A percentile compares a stretch with the other conserved stretches of the same genome.
phyloP scores from a whole-genome alignment of 148 eudicot genomes.

The Rhododendron henanense region DNA sequence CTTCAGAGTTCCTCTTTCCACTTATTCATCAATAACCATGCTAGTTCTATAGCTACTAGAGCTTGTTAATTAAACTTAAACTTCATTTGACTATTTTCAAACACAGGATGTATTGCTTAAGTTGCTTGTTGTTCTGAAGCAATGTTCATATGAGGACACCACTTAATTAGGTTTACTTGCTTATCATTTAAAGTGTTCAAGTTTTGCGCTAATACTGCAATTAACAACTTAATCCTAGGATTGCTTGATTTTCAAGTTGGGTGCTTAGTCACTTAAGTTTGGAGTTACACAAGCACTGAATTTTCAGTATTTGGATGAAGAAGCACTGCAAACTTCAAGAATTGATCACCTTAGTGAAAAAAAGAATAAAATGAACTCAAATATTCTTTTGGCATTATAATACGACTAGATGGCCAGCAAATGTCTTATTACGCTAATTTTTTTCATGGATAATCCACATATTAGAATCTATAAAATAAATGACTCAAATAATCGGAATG shows the following conservation, averaged over 20 bases:
- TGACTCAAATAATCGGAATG: not conserved
- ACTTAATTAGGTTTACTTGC: not conserved
- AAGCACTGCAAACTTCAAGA: not conserved
- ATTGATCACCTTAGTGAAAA: not conserved
- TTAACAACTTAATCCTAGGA: not conserved
- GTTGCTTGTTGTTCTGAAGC: not conserved
- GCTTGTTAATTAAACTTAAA: slow-evolving; percentile 11
- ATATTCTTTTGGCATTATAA: not conserved
- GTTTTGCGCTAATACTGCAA: not conserved
- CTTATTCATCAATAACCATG: not conserved
- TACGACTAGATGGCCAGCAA: not conserved
- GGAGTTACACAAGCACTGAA: not conserved
- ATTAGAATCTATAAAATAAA: not conserved
- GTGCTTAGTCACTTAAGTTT: not conserved
- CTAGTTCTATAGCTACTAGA: not conserved
- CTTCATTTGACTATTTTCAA: not conserved
- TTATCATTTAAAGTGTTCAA: not conserved
- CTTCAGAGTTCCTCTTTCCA: slow-evolving; percentile 17
- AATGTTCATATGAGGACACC: not conserved
- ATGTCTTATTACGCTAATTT: not conserved
- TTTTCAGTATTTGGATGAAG: not conserved
- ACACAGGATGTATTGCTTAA: not conserved
- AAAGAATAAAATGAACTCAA: not conserved
- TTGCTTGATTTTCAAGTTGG: slow-evolving; percentile 9
- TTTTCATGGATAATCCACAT: not conserved